Evolutionary conservation across 768 basidiomycete species (phyloP).

Genomic region (Pholiota molesta): DNA sequence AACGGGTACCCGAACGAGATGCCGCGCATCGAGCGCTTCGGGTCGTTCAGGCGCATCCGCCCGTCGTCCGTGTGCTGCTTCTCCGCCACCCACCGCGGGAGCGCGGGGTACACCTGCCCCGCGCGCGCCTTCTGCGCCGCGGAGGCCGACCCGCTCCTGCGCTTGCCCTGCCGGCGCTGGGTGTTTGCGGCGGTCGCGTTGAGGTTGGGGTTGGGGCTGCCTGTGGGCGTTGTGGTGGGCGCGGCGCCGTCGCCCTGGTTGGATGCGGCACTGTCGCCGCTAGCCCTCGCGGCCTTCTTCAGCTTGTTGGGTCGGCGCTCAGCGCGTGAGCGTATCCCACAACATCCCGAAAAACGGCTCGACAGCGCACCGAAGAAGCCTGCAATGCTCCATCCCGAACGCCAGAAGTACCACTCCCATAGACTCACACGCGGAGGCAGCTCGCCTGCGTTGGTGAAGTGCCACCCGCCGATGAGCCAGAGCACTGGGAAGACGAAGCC

Average conservation of each 20-base stretch:
- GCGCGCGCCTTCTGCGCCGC: slow-evolving; percentile 20
- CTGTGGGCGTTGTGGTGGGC: slow-evolving; percentile 6
- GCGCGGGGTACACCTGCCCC: slow-evolving; percentile 32
- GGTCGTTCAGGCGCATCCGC: slow-evolving; percentile 44
- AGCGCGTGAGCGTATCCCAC: slow-evolving; percentile 21
- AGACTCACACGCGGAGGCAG: slow-evolving; percentile 45
- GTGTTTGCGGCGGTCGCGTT: not conserved
- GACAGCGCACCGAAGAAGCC: slow-evolving; percentile 13
- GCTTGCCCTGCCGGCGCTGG: slow-evolving; percentile 23
- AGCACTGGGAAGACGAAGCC: slow-evolving; percentile 75
- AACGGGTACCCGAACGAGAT: slow-evolving; percentile 64
- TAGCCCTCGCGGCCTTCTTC: not conserved
- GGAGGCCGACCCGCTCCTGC: slow-evolving; percentile 19
- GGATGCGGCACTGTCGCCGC: not conserved
- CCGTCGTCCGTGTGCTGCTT: slow-evolving; percentile 46
- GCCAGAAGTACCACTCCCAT: slow-evolving; percentile 53
- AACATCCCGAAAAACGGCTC: slow-evolving; percentile 29
- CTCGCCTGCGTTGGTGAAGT: slow-evolving; percentile 52
- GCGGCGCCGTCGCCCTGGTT: slow-evolving; percentile 15
- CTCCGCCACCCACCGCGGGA: slow-evolving; percentile 48
- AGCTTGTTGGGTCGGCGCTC: slow-evolving; percentile 13
- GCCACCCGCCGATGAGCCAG: slow-evolving; percentile 81
- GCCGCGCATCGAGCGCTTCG: slow-evolving; percentile 46
- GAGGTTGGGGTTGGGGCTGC: not conserved
- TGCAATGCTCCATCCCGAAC: slow-evolving; percentile 30